Evolutionary conservation across 257 asterid genomes (phyloP).

Genomic region (Solanum paucissectum): DNA sequence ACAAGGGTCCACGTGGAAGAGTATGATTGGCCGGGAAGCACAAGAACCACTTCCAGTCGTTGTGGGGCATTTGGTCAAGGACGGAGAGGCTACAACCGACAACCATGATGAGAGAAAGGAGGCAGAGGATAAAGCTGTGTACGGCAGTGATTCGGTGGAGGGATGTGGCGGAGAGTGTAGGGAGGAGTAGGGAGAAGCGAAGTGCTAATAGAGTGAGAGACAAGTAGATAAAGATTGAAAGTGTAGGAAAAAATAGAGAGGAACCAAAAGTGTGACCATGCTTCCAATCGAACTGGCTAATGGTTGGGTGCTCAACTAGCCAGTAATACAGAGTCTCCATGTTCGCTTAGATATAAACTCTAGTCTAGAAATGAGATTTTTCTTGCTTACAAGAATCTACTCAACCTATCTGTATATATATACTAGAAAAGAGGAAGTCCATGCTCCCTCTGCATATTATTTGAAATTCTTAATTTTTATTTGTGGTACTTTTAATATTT

Average conservation of each 20-base stretch:
- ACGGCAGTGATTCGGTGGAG: slow-evolving; percentile 56
- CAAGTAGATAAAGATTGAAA: slow-evolving; percentile 51
- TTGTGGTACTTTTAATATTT: too few relatives aligned
- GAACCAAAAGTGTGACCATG: slow-evolving; percentile 45
- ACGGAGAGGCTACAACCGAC: slow-evolving; percentile 58
- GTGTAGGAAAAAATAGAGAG: slow-evolving; percentile 32
- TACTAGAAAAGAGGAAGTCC: too few relatives aligned
- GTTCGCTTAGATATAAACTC: background rate
- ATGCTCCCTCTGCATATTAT: too few relatives aligned
- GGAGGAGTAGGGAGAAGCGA: slow-evolving; percentile 16
- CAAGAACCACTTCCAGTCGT: slow-evolving; percentile 41
- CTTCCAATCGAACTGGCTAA: slow-evolving; percentile 57
- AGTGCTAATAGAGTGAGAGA: slow-evolving; percentile 38
- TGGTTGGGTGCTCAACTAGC: slow-evolving; percentile 57
- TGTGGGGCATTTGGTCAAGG: slow-evolving; percentile 46
- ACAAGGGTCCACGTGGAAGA: slow-evolving; percentile 53
- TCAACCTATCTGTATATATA: background rate
- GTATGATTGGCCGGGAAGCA: slow-evolving; percentile 57
- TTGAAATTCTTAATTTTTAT: too few relatives aligned
- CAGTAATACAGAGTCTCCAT: slow-evolving; percentile 44
- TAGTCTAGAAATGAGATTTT: slow-evolving; percentile 3
- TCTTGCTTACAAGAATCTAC: background rate
- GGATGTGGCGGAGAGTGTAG: slow-evolving; percentile 23
- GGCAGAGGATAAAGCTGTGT: slow-evolving; percentile 64
- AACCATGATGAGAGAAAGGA: slow-evolving; percentile 64